Base-by-base conservation (phyloP, 2,329 filamentous ascomycete species). In the Penicillium hordei region DNA sequence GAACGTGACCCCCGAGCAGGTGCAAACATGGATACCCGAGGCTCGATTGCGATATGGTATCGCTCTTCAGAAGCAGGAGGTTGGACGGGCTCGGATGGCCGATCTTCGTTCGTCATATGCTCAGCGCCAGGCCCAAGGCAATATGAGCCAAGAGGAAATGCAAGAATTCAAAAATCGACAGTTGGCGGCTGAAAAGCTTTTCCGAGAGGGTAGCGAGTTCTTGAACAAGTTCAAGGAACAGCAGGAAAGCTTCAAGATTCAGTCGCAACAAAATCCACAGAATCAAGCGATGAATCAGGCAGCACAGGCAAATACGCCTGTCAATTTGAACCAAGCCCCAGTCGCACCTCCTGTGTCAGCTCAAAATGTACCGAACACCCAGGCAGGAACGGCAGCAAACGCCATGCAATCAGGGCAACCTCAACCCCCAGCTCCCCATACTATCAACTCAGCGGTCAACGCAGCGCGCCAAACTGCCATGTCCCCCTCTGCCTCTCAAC, bases 171-270 rank as follows among this genome's bases (percentile, higher is more conserved):
- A 77, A 55, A 76, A 68, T 50, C 70, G 75, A n/a, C 76, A 77
- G 67, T 6, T 72, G 15, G 65, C 70, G 36, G 74, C 75, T 6
- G 74, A 78, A 53, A 77, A 75, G 56, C 65, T 76, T 9, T 73
- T 68, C 55, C 72, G 73, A 31, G 78, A 80, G 60, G 76, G 76
- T n/a, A 75, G 71, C 44, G 76, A 77, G 13, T 80, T 80, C 58
- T 65, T 81, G 59, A 73, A 69, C 39, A 80, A 79, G 56, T 81
- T 81, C 69, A 78, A 76, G 52, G 75, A 79, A 42, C 78, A 81
- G 59, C 78, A 81, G 60, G 76, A 79, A 52, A 70, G 65, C 42
- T 79, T 80, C 63, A 77, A 72, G 55, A 62, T 67, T 7, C 72
- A 75, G 57, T 57, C 62, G 5, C 72, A 74, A 53, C 72, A 73